Conservation (phyloP, 2,329 filamentous ascomycete genomes). For the Exophiala oligosperma region DNA sequence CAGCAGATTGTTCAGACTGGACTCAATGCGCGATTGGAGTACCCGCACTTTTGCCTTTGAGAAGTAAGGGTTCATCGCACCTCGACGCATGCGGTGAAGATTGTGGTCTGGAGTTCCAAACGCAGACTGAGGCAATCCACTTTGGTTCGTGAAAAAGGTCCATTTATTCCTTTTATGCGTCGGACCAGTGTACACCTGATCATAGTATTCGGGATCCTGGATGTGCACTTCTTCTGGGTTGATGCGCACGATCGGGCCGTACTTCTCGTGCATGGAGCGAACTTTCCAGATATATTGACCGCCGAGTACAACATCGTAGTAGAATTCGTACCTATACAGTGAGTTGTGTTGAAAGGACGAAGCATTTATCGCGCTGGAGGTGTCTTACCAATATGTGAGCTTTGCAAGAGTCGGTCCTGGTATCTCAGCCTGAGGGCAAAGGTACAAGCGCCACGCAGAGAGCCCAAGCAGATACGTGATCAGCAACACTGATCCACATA, state of each 20-base stretch:
- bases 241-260: constrained; percentile 38
- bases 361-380: constrained; percentile 23
- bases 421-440: constrained; percentile 32
- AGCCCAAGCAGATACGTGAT: constrained; percentile 13
- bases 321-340: constrained; percentile 32
- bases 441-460: constrained; percentile 31
- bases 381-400: constrained; percentile 14
- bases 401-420: constrained; percentile 30
- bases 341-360: constrained; percentile 16
- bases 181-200: constrained; percentile 32
- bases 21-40: constrained; percentile 38
- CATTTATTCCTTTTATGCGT: constrained; percentile 31
- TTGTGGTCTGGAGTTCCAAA: constrained; percentile 27
- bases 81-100: constrained; percentile 38
- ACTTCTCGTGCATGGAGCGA: constrained; percentile 35
- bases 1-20: constrained; percentile 28
- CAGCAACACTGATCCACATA: constrained; percentile 1
- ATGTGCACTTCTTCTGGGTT: constrained; percentile 36
- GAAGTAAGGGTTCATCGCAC: constrained; percentile 43
- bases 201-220: constrained; percentile 34
- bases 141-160: constrained; percentile 4
- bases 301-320: constrained; percentile 34
- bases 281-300: constrained; percentile 38
- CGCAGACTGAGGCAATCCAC: constrained; percentile 13
- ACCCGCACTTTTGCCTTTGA: constrained; percentile 38